Base-by-base conservation (phyloP, 2,329 filamentous ascomycete species). In the Zymoseptoria ardabiliae region DNA sequence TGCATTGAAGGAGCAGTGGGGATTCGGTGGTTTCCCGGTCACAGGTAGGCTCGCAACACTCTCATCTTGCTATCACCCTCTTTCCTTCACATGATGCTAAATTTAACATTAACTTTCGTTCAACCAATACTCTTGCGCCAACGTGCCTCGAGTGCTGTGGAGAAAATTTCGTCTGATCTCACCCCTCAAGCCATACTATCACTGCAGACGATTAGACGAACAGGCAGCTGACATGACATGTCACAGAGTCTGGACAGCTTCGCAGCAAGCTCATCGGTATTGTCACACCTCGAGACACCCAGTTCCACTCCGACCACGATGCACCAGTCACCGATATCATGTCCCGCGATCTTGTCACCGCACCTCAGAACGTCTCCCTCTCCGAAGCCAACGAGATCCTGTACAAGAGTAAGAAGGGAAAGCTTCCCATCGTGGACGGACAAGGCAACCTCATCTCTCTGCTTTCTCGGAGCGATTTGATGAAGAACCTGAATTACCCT, bases 101-200 rank as follows among this genome's bases (percentile, higher is more conserved):
- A 82, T 78, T 80, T 82, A 83, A 76, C 76, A 85, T 89, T 97
- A 97, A 97, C 94, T 99, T 99, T 99, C 94, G 94, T 99, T 99
- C 94, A 93, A 93, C 94, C 91, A 83, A 95, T 87, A 85, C 88
- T 89, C 79, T 67, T 66, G 68, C 59, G 70, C 68, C 67, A 71
- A 66, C 66, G 65, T 70, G 66, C 67, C 64, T 61, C 57, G 66
- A 60, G 69, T 64, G 55, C 62, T 71, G 72, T 72, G 71, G 72
- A 74, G 64, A 71, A 64, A 65, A 55, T 53, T 64, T 55, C 53
- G 45, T 71, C 70, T 72, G 70, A 72, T 62, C 58, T 59, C 30
- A 52, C 30, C 45, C 5, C 20, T 52, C 35, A 49, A 49, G 8
- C n/a, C 30, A 50, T 48, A 45, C 13, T 30, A 8, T 23, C 19